Conservation (phyloP, 2,329 filamentous ascomycete species). For the Dothistroma septosporum region DNA sequence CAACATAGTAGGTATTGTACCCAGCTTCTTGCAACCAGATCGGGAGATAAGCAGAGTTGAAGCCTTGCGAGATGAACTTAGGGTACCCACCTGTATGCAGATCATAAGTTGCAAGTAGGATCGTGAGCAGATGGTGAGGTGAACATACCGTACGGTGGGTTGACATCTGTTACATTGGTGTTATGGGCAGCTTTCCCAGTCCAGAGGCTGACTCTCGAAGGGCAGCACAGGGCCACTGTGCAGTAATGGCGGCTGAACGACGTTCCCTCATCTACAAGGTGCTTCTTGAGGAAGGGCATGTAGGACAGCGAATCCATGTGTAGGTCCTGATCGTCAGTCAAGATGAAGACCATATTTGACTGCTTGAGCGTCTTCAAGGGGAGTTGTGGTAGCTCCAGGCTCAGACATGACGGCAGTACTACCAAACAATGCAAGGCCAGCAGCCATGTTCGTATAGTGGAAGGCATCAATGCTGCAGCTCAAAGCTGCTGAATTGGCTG, state of each 20-base stretch:
- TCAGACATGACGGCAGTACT: not conserved
- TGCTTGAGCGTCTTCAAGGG: constrained; percentile 23
- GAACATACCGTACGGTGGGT: constrained; percentile 49
- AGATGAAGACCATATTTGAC: constrained; percentile 62
- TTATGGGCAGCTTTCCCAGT: constrained; percentile 66
- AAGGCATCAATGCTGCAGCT: not conserved
- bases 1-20: constrained; percentile 68
- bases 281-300: constrained; percentile 55
- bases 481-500: not conserved
- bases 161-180: constrained; percentile 62
- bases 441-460: not conserved
- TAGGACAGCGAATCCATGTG: constrained; percentile 59
- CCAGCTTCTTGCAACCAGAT: constrained; percentile 66
- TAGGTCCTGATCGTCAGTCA: constrained; percentile 65
- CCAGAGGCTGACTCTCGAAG: constrained; percentile 61
- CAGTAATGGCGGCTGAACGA: constrained; percentile 61
- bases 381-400: not conserved
- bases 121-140: not conserved
- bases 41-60: constrained; percentile 64
- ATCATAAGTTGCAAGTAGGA: not conserved
- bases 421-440: not conserved
- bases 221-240: constrained; percentile 64
- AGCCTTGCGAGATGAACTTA: constrained; percentile 61
- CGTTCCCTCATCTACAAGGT: constrained; percentile 56
- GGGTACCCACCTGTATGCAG: constrained; percentile 52